phyloP scores from a whole-genome alignment of 371 early-diverging fungal genomes.

The Circinella umbellata region DNA sequence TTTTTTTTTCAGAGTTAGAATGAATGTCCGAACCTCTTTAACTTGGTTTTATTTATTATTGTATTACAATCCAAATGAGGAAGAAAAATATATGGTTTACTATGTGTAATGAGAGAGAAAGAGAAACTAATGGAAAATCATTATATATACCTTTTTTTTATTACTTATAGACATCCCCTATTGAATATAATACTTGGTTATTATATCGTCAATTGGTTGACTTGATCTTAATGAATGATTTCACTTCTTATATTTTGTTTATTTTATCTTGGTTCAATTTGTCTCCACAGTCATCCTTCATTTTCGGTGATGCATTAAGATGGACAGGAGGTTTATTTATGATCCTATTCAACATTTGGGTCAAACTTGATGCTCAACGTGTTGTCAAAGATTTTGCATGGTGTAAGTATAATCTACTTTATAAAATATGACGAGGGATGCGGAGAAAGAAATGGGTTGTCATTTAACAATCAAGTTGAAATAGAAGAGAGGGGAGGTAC shows the following conservation, averaged over 20 bases:
- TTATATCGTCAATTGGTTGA: constrained; percentile 94
- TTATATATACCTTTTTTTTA: constrained; percentile 7
- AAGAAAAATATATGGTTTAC: no score
- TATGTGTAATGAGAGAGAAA: background rate
- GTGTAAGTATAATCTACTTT: constrained; percentile 71
- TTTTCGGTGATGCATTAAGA: constrained; percentile 68
- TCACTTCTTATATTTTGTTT: constrained; percentile 85
- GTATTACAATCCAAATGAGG: no score
- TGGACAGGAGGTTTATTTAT: constrained; percentile 80
- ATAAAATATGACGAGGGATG: background rate
- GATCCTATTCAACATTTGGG: constrained; percentile 92
- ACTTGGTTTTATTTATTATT: no score
- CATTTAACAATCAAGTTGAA: no score
- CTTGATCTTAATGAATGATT: constrained; percentile 91
- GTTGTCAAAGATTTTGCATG: constrained; percentile 97
- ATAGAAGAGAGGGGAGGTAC: background rate
- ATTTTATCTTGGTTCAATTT: constrained; percentile 74
- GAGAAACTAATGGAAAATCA: background rate
- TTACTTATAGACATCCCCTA: constrained; percentile 77
- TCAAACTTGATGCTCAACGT: constrained; percentile 94
- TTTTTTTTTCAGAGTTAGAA: background rate
- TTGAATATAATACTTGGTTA: constrained; percentile 96
- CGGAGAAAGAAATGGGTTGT: background rate
- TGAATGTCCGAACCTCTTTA: constrained; percentile 3
- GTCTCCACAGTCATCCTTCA: constrained; percentile 51